A percentile compares a stretch with the other conserved stretches of the same genome.
Evolutionary conservation across 2,329 filamentous ascomycete genomes (phyloP).

Genomic region (Stachybotrys echinatus): DNA sequence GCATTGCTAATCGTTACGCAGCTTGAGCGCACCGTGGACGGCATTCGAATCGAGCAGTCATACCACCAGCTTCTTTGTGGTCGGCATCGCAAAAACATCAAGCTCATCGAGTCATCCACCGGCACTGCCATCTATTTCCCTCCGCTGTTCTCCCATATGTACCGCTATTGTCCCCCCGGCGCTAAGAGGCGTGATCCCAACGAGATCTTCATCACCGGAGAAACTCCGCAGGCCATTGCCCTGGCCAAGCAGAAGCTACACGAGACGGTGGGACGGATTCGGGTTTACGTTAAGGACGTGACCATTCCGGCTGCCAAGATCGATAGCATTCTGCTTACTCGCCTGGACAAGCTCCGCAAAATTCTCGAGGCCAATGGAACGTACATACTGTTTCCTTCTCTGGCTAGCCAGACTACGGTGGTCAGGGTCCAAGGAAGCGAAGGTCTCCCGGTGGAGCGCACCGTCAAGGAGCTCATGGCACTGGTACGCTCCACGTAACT

Average conservation of each 20-base stretch:
- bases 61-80: constrained; percentile 91
- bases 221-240: constrained; percentile 76
- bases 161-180: constrained; percentile 80
- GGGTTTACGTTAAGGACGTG: constrained; percentile 88
- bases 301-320: constrained; percentile 87
- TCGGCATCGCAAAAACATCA: constrained; percentile 93
- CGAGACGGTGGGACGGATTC: constrained; percentile 74
- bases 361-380: constrained; percentile 96
- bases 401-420: constrained; percentile 78
- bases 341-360: constrained; percentile 94
- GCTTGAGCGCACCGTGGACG: constrained; percentile 72
- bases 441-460: constrained; percentile 89
- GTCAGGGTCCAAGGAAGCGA: constrained; percentile 91
- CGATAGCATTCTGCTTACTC: constrained; percentile 84
- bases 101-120: constrained; percentile 91
- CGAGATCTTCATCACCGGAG: constrained; percentile 93
- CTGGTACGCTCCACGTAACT: constrained; percentile 52
- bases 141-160: constrained; percentile 85
- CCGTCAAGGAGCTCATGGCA: constrained; percentile 92
- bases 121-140: constrained; percentile 98
- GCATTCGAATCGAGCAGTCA: constrained; percentile 75
- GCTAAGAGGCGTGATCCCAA: constrained; percentile 77
- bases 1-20: constrained; percentile 20
- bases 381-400: constrained; percentile 84
- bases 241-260: constrained; percentile 88